phyloP scores from a whole-genome alignment of 208 protist species.

The Strigomonas galati region DNA sequence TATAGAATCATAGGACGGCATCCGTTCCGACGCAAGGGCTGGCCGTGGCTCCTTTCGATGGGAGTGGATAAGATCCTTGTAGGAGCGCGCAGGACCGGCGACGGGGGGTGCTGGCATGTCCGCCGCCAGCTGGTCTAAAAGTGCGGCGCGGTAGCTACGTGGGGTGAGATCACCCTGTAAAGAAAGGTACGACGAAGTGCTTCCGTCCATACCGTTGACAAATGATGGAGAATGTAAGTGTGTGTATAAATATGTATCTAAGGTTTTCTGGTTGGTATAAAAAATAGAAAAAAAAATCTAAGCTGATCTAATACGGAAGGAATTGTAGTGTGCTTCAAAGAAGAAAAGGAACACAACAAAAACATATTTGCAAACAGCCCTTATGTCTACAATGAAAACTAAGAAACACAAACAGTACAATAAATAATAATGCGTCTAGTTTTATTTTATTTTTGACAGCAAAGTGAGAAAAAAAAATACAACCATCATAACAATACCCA shows the following conservation, averaged over 20 bases:
- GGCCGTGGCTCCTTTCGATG: neutral
- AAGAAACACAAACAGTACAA: too few relatives aligned
- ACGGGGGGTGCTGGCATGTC: neutral
- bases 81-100: neutral
- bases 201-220: neutral
- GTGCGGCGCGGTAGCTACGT: conserved; percentile 30
- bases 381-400: too few relatives aligned
- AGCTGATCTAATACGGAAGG: neutral
- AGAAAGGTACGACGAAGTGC: neutral
- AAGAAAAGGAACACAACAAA: neutral
- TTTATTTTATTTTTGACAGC: neutral
- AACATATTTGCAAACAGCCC: neutral
- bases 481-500: too few relatives aligned
- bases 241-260: neutral
- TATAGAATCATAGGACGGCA: neutral
- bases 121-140: conserved; percentile 39
- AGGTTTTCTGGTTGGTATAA: too few relatives aligned
- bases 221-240: too few relatives aligned
- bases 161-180: conserved; percentile 21
- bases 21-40: too few relatives aligned
- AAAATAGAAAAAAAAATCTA: neutral
- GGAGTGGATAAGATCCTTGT: neutral
- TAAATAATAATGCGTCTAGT: too few relatives aligned
- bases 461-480: neutral
- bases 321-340: neutral